Base-by-base conservation (phyloP, 2,329 filamentous ascomycete species). In the Colletotrichum musae region DNA sequence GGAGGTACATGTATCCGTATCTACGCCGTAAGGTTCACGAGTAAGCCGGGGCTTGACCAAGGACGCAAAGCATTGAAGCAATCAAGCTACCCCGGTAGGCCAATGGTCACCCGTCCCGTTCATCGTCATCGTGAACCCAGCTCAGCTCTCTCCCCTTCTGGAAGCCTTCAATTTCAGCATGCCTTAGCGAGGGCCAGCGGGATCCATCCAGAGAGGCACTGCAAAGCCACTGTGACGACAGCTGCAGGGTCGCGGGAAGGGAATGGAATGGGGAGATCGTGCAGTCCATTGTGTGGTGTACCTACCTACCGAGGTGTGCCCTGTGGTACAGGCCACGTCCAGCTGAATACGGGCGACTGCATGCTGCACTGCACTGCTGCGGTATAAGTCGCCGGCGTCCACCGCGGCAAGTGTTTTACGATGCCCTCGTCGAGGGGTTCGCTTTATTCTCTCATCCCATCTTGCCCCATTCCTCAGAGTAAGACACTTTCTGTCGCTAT, bases 161-260 rank as follows among this genome's bases (percentile, higher is more conserved):
- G 53, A 58, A 63, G 64, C 65, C 60, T 58, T 52, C 59, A 64
- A 58, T 68, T 54, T 64, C 60, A 52, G 26, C 52, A 41, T 64
- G 53, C 65, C 47, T 64, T 58, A 54, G 60, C 65, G 59, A 64
- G 58, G 39, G 54, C 53, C 47, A 47, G 47, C 10, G 18, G 53
- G 60, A 16, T 43, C 53, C 60, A 43, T 64, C 24, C 47, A 24
- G 61, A 36, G 41, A 58, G 47, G 28, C 28, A 53, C 52, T 48
- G 58, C 53, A n/a, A 64, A 58, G 39, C 65, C 53, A 41, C 59
- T 28, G 52, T 53, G 59, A 53, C 59, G 65, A 52, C 59, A 58
- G 26, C 18, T 54, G 47, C 59, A 58, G 43, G 58, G 58, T 43
- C 51, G 52, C 60, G 52, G 36, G 43, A 56, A 43, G 52, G 36